Conservation (phyloP, 768 basidiomycete species). For the Suillus hirtellus region DNA sequence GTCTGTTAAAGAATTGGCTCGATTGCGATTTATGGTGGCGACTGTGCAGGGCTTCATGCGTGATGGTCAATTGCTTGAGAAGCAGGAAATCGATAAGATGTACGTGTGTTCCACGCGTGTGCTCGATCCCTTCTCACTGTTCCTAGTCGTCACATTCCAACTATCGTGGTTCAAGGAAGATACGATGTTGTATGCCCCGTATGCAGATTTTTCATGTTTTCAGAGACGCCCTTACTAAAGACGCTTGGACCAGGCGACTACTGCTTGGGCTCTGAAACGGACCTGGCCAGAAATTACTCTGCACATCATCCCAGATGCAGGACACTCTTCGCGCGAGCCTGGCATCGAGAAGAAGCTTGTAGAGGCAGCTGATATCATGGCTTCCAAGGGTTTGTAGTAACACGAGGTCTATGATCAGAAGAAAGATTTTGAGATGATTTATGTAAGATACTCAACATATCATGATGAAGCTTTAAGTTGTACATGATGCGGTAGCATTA, state of each 20-base stretch:
- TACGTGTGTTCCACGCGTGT: conserved; percentile 30
- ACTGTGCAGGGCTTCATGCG: conserved; percentile 75
- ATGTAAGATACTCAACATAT: conserved; percentile 1
- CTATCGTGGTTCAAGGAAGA: conserved; percentile 79
- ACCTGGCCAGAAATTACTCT: conserved; percentile 79
- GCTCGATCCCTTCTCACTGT: conserved; percentile 10
- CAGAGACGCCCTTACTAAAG: neutral
- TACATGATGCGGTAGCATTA: no score
- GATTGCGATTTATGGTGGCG: neutral
- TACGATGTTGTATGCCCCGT: conserved; percentile 91
- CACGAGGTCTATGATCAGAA: neutral
- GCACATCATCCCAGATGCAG: conserved; percentile 80
- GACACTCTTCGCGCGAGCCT: conserved; percentile 79
- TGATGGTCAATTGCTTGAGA: conserved; percentile 83
- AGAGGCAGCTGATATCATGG: conserved; percentile 43
- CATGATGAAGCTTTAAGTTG: neutral
- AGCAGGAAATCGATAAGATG: conserved; percentile 89
- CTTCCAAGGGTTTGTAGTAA: conserved; percentile 4
- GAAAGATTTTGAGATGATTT: neutral
- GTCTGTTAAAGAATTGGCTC: conserved; percentile 14
- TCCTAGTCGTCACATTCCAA: conserved; percentile 84
- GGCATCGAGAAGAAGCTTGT: conserved; percentile 71
- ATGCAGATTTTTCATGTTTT: conserved; percentile 20
- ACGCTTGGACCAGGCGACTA: conserved; percentile 54
- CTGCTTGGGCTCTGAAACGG: conserved; percentile 80